Evolutionary conservation across 768 basidiomycete genomes (phyloP), one percentile per base, ranked within the genome.

Genomic region (Pleurotus salmoneostramineus): DNA sequence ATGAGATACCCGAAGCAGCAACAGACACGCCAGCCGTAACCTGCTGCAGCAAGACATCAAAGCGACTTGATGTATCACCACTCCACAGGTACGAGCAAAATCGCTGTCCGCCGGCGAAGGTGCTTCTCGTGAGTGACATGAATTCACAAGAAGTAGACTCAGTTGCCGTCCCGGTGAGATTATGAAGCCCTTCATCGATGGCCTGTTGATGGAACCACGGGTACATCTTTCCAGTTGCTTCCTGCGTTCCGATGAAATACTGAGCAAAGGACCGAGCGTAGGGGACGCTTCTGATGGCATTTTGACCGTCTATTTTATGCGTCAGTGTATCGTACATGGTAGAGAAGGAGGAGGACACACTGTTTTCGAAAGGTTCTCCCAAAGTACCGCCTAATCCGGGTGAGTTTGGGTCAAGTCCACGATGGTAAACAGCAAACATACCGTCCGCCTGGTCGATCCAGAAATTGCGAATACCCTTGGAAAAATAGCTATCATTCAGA

Each of bases 391-490:
- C 71, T 72, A 47, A 45, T 34, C 49, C 15, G 27, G 40, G 12
- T 17, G 5, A 11, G 40, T 5, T 6, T 40, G 5, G n/a, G 1
- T 10, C 5, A 12, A 11, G 36, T 17, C n/a, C 11, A 10, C 12
- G 6, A 4, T 12, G n/a, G 4, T 37, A 6, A 11, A 31, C 14
- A 15, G 6, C 31, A 15, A 15, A 49, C 64, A 17, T 46, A 69
- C 69, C 72, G 55, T 74, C 72, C 12, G 68, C 72, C 62, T 72
- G 71, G 56, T 74, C 72, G 35, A 72, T 74, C 71, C 72, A 74
- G 55, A 72, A 72, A 58, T 72, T 72, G 51, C 71, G 71, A 32
- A 74, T 71, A 3, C 72, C 72, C 37, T 65, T 69, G 3, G 72
- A 73, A 58, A 69, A 72, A 34, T 73, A 73, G 52, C 71, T 72